phyloP scores from a whole-genome alignment of 1,139 yeast species.

The Lizanozyma gosingica region DNA sequence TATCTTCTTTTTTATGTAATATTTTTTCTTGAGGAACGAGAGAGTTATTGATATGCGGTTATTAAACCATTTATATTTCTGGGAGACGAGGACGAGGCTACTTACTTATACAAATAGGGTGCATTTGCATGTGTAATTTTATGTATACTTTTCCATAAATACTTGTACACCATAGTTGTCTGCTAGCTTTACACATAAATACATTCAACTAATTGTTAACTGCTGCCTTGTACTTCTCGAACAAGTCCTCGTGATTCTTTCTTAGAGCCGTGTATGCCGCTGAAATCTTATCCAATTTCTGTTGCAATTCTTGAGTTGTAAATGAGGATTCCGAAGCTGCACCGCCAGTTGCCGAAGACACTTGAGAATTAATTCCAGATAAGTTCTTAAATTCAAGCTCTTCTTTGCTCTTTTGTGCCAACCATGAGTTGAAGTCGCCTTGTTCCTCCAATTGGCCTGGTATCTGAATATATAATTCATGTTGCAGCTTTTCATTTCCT shows the following conservation, averaged over 20 bases:
- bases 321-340: slow-evolving; percentile 8
- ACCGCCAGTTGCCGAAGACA: slow-evolving; percentile 11
- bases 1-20: too few species aligned
- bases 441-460: slow-evolving; percentile 3
- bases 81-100: too few species aligned
- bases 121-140: too few species aligned
- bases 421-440: slow-evolving; percentile 28
- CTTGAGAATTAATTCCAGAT: slow-evolving; percentile 28
- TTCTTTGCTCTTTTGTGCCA: slow-evolving; percentile 39
- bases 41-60: too few species aligned
- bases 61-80: too few species aligned
- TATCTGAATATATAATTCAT: not conserved
- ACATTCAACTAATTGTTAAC: slow-evolving; percentile 12
- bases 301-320: slow-evolving; percentile 23
- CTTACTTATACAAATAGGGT: too few species aligned
- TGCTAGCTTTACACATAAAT: too few species aligned
- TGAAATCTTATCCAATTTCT: slow-evolving; percentile 40
- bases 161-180: too few species aligned
- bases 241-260: slow-evolving; percentile 51
- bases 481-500: not conserved
- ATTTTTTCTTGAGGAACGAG: too few species aligned
- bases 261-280: slow-evolving; percentile 53
- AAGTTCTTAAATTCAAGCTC: slow-evolving; percentile 42
- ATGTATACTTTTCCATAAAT: too few species aligned
- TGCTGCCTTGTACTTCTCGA: slow-evolving; percentile 41